phyloP scores from a whole-genome alignment of 257 asterid genomes.

The Penstemon barbatus region DNA sequence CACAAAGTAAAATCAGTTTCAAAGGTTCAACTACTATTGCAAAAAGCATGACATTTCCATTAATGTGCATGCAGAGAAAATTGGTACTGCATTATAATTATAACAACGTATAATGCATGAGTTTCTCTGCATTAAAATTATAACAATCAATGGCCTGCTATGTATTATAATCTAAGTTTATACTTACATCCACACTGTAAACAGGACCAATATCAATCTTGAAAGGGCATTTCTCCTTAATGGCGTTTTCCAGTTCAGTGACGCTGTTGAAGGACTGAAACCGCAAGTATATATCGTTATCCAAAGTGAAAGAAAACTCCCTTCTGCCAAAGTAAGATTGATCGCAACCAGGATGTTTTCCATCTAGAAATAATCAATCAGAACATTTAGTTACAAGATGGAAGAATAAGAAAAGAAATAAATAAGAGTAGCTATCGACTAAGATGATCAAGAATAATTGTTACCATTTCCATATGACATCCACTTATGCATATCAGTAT shows the following conservation, averaged over 20 bases:
- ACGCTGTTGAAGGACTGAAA: slow-evolving; percentile 66
- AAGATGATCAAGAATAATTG: slow-evolving; percentile 7
- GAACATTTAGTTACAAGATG: slow-evolving; percentile 15
- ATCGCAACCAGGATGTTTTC: slow-evolving; percentile 95
- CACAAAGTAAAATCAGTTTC: slow-evolving; percentile 19
- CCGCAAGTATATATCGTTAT: slow-evolving; percentile 70
- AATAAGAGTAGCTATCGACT: slow-evolving; percentile 6
- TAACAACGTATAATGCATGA: too few species aligned
- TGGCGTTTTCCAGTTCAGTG: slow-evolving; percentile 60
- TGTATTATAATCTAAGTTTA: slow-evolving; percentile 4
- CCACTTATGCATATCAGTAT: slow-evolving; percentile 80
- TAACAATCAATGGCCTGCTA: background rate
- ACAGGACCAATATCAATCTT: slow-evolving; percentile 90
- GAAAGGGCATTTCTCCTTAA: slow-evolving; percentile 73
- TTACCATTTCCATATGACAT: slow-evolving; percentile 90
- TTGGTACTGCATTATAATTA: too few species aligned
- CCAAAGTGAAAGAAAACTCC: slow-evolving; percentile 84
- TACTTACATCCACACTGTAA: slow-evolving; percentile 81
- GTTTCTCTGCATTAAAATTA: too few species aligned
- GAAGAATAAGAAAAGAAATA: slow-evolving; percentile 3
- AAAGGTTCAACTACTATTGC: slow-evolving; percentile 2
- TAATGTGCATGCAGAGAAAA: too few species aligned
- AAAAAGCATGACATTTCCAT: slow-evolving; percentile 15
- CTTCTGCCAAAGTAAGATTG: slow-evolving; percentile 81
- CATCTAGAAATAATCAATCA: slow-evolving; percentile 48